A percentile compares a stretch with the other conserved stretches of the same genome.
Conservation (phyloP, 2,329 filamentous ascomycete genomes). For the Scorias spongiosa region DNA sequence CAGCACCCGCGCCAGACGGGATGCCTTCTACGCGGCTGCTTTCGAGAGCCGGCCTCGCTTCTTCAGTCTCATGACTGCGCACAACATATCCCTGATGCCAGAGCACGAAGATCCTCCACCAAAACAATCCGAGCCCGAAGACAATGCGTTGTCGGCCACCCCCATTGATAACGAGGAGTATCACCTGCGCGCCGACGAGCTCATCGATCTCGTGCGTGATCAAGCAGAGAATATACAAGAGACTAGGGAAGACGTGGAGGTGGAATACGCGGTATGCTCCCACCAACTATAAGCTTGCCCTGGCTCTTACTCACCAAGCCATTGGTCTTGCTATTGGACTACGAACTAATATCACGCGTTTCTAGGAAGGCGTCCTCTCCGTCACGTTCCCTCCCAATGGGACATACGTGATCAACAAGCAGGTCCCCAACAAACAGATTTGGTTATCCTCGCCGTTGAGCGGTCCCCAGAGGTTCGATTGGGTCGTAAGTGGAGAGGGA, state of each 20-base stretch:
- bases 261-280: slow-evolving; percentile 70
- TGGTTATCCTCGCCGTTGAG: slow-evolving; percentile 88
- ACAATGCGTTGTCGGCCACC: slow-evolving; percentile 36
- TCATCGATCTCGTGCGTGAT: slow-evolving; percentile 45
- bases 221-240: slow-evolving; percentile 64
- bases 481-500: slow-evolving; percentile 57
- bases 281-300: too few relatives aligned
- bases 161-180: slow-evolving; percentile 58
- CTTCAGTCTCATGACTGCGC: slow-evolving; percentile 3
- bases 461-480: slow-evolving; percentile 90
- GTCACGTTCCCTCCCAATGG: slow-evolving; percentile 54
- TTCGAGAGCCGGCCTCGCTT: slow-evolving; percentile 1
- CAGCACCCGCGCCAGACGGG: not conserved
- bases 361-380: slow-evolving; percentile 71
- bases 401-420: slow-evolving; percentile 94
- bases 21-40: slow-evolving; percentile 1
- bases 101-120: slow-evolving; percentile 25
- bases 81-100: slow-evolving; percentile 23
- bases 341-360: not conserved
- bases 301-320: too few relatives aligned
- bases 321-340: not conserved
- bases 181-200: slow-evolving; percentile 61
- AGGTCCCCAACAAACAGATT: slow-evolving; percentile 92
- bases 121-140: slow-evolving; percentile 20
- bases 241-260: slow-evolving; percentile 58